phyloP scores from a whole-genome alignment of 176 grass and related monocot genomes.

The Hsuehochloa calcarea region DNA sequence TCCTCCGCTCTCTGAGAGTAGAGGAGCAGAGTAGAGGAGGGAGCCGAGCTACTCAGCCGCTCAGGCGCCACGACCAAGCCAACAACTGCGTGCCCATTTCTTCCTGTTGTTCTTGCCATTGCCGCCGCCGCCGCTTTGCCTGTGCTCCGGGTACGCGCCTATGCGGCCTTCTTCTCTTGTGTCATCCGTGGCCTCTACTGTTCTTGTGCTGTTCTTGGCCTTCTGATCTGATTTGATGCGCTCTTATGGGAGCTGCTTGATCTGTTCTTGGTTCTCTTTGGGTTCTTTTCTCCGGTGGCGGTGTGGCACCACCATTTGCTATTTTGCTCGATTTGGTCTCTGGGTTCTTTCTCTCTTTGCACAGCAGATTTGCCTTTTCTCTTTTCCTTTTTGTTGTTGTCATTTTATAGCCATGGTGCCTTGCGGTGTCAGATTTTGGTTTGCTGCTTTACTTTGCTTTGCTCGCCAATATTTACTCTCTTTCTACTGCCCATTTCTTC shows the following conservation, averaged over 20 bases:
- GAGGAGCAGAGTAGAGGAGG: slow-evolving; percentile 16
- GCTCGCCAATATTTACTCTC: neutral
- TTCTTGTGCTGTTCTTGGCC: neutral
- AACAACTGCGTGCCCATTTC: neutral
- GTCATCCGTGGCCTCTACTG: neutral
- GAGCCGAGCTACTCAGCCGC: slow-evolving; percentile 24
- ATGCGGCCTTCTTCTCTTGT: neutral
- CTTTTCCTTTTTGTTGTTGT: neutral
- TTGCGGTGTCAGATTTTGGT: slow-evolving; percentile 8
- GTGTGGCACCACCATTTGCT: slow-evolving; percentile 8
- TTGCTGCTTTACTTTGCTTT: neutral
- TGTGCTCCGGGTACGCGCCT: slow-evolving; percentile 31
- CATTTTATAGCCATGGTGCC: slow-evolving; percentile 3
- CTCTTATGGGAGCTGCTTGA: neutral
- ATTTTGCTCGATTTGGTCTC: slow-evolving; percentile 17
- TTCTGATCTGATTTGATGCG: slow-evolving; percentile 8
- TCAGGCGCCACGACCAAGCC: neutral
- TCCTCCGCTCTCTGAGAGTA: neutral
- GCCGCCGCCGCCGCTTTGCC: neutral
- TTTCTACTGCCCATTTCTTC: neutral
- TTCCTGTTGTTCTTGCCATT: slow-evolving; percentile 18
- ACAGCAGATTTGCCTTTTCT: slow-evolving; percentile 22
- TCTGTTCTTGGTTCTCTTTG: slow-evolving; percentile 21
- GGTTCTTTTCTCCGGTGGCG: neutral
- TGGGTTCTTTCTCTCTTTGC: neutral